A percentile compares a stretch with the other conserved stretches of the same genome.
Conservation (phyloP, 73 alveolate species). For the Stentor coeruleus region DNA sequence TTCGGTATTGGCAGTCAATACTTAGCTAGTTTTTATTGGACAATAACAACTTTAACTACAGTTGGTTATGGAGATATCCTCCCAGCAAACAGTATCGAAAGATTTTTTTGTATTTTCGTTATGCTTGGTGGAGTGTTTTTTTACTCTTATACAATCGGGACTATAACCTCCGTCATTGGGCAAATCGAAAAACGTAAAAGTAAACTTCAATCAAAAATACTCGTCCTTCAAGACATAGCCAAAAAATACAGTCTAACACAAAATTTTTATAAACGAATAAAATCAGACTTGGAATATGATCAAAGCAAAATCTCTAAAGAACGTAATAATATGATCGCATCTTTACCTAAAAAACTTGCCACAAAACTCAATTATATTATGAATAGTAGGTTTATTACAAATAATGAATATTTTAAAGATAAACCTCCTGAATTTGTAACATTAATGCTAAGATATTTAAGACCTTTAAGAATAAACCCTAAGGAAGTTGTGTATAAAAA, state of each 20-base stretch:
- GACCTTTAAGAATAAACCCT: constrained; percentile 48
- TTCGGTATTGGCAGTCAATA: constrained; percentile 35
- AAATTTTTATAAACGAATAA: constrained; percentile 15
- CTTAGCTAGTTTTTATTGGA: constrained; percentile 64
- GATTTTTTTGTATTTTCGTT: constrained; percentile 51
- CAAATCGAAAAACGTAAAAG: constrained; percentile 41
- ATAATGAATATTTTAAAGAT: constrained; percentile 41
- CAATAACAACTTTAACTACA: constrained; percentile 71
- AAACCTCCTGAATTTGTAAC: constrained; percentile 60
- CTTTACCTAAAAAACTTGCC: constrained; percentile 66
- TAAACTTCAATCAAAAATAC: background rate
- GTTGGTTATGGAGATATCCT: constrained; percentile 82
- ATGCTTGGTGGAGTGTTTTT: constrained; percentile 78
- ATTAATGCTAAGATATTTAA: constrained; percentile 61
- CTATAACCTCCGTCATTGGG: constrained; percentile 63
- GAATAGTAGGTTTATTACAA: constrained; percentile 44
- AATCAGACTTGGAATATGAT: constrained; percentile 32
- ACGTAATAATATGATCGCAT: constrained; percentile 51
- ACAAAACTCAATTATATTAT: constrained; percentile 44
- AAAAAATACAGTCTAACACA: constrained; percentile 32
- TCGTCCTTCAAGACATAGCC: constrained; percentile 19
- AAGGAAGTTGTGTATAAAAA: constrained; percentile 53
- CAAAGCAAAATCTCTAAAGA: constrained; percentile 39
- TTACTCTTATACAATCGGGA: constrained; percentile 78
- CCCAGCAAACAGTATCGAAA: constrained; percentile 51